phyloP scores from a whole-genome alignment of 371 early-diverging fungal species.

The Syncephalastrum sp. region DNA sequence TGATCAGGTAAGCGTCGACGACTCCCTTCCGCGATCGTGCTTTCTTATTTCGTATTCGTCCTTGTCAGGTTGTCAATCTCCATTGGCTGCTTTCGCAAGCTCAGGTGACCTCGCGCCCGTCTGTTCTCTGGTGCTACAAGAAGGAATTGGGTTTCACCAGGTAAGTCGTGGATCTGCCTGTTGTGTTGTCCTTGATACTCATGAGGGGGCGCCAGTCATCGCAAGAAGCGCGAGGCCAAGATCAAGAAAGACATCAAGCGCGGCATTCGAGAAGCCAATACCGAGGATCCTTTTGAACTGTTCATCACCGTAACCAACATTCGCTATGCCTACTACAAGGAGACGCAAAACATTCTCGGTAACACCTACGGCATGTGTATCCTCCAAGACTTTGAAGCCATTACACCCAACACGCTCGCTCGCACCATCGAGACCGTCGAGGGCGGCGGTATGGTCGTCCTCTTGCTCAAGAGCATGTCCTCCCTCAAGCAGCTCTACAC shows the following conservation, averaged over 20 bases:
- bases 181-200: background rate
- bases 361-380: conserved; percentile 99
- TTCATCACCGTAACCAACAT: conserved; percentile 95
- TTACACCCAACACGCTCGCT: conserved; percentile 98
- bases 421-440: conserved; percentile 98
- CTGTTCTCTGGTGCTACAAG: conserved; percentile 98
- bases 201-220: conserved; percentile 60
- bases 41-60: background rate
- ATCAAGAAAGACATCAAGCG: conserved; percentile 89
- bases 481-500: conserved; percentile 96
- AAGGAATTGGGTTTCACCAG: conserved; percentile 94
- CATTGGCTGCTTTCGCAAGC: conserved; percentile 96
- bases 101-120: conserved; percentile 86
- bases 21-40: background rate
- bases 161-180: conserved; percentile 21
- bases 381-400: conserved; percentile 98
- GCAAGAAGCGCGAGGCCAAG: conserved; percentile 94
- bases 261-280: conserved; percentile 87
- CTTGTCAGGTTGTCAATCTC: conserved; percentile 82
- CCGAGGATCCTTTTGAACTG: conserved; percentile 95
- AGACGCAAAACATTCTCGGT: conserved; percentile 98
- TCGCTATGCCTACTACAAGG: conserved; percentile 98
- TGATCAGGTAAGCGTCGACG: conserved; percentile 73
- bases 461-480: conserved; percentile 91
- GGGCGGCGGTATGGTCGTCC: conserved; percentile 97